Evolutionary conservation across 2,329 filamentous ascomycete species (phyloP), one percentile per base, ranked within the genome.

Genomic region (Fusarium begoniae): DNA sequence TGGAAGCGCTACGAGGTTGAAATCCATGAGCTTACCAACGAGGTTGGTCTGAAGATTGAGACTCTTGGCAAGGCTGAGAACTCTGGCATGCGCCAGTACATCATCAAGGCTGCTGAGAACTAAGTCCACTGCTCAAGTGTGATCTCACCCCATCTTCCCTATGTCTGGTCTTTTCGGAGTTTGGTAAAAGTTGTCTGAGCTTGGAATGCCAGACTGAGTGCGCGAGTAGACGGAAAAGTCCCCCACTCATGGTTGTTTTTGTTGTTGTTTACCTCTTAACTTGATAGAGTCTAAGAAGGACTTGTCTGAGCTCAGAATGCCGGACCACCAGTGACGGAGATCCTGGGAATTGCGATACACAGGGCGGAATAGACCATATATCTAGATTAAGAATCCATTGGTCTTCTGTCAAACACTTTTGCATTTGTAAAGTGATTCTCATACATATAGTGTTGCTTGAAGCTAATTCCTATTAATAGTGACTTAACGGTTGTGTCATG

Each of bases 81-180:
- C 12, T 76, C 73, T 8, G 75, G 75, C 4, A 78, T 78, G 76
- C 48, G 61, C 5, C 76, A 78, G 63, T 78, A 75, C 3, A 22
- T 76, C 37, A 35, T 62, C 44, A 30, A 38, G 32, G 22, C 38
- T 28, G 24, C 15, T 4, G 11, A 26, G 3, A 40, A 45, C 38
- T 58, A 64, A 24, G 15, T 28, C 3, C 26, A 26, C 9, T 8
- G 0, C 17, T 24, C 9, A 2, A 35, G 0, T 35, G 28, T 5
- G 15, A 7, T 14, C 8, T 24, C 30, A 13, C 4, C 10, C 3
- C 5, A 0, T 8, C 7, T 35, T 57, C 24, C 17, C 12, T 26
- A 8, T 51, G 30, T 20, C 6, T 14, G 22, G 4, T 28, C n/a
- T 45, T 20, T 48, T 41, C 24, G 54, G 66, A 67, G 50, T 68